Percentiles rank a stretch among this genome's conserved stretches.
Evolutionary conservation across 345 rosid genomes (phyloP).

Genomic region (Geranium brycei): DNA sequence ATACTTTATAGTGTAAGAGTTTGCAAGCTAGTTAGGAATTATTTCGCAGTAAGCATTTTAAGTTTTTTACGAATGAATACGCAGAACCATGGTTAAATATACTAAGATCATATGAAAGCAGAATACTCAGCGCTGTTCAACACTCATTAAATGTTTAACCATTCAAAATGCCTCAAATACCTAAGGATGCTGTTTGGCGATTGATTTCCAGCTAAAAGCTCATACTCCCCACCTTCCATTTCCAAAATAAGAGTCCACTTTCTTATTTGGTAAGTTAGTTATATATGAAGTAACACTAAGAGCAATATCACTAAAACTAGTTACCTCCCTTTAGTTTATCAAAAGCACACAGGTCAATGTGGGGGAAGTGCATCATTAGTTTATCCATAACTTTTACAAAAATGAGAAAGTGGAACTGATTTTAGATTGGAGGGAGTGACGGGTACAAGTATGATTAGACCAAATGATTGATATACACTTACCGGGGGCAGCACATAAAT

Average conservation of each 20-base stretch:
- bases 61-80: not conserved
- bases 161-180: not conserved
- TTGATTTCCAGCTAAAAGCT: too few relatives aligned
- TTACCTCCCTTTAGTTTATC: too few relatives aligned
- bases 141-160: not conserved
- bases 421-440: too few relatives aligned
- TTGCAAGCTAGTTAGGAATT: not conserved
- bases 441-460: not conserved
- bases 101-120: not conserved
- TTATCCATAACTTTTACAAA: too few relatives aligned
- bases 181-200: not conserved
- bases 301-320: too few relatives aligned
- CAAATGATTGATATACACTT: conserved; percentile 4
- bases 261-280: too few relatives aligned
- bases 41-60: not conserved
- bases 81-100: not conserved
- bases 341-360: too few relatives aligned
- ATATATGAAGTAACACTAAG: too few relatives aligned
- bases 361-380: too few relatives aligned
- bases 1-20: not conserved
- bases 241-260: too few relatives aligned
- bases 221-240: too few relatives aligned
- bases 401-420: not conserved
- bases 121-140: not conserved
- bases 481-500: conserved; percentile 95